These are phyloP conservation scores for Oligophagozyma castellii DNA, from an alignment of 1,139 yeast species.

Conservation along the genomic window DNA sequence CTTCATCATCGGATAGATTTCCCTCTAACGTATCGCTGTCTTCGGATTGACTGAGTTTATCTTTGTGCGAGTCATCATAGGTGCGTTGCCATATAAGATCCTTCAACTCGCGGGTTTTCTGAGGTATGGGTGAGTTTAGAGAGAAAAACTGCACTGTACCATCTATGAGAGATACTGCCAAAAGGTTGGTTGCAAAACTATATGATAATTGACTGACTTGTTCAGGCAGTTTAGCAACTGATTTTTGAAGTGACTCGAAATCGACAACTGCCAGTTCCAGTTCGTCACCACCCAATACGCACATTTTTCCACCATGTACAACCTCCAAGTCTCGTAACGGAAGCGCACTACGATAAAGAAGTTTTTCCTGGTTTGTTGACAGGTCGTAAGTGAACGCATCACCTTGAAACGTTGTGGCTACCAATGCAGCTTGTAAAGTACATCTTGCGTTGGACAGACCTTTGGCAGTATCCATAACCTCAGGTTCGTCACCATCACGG, in stretches of 20 bases:
- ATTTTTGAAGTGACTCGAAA: slow-evolving; percentile 25
- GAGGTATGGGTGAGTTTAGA: slow-evolving; percentile 32
- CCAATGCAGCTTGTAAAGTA: slow-evolving; percentile 7
- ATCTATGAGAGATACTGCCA: slow-evolving; percentile 52
- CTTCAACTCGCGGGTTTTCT: slow-evolving; percentile 30
- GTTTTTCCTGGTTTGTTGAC: slow-evolving; percentile 4
- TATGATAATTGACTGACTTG: slow-evolving; percentile 51
- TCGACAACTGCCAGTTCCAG: slow-evolving; percentile 45
- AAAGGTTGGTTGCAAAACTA: slow-evolving; percentile 42
- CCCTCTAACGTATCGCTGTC: slow-evolving; percentile 27
- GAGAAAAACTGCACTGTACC: slow-evolving; percentile 58
- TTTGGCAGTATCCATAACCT: slow-evolving; percentile 16
- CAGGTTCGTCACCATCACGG: slow-evolving; percentile 21
- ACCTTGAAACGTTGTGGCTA: slow-evolving; percentile 18
- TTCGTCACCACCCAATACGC: slow-evolving; percentile 70
- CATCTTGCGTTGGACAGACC: slow-evolving; percentile 12
- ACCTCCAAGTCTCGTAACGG: slow-evolving; percentile 55
- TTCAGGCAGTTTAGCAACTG: slow-evolving; percentile 32
- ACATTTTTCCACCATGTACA: slow-evolving; percentile 57
- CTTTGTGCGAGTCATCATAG: slow-evolving; percentile 22
- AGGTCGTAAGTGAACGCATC: slow-evolving; percentile 14
- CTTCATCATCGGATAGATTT: slow-evolving; percentile 19
- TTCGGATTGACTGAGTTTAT: slow-evolving; percentile 9
- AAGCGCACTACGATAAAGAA: slow-evolving; percentile 29
- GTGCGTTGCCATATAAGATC: slow-evolving; percentile 27